Evolutionary conservation across 2,329 filamentous ascomycete genomes (phyloP).

Genomic region (Neocatenulostroma microsporum): DNA sequence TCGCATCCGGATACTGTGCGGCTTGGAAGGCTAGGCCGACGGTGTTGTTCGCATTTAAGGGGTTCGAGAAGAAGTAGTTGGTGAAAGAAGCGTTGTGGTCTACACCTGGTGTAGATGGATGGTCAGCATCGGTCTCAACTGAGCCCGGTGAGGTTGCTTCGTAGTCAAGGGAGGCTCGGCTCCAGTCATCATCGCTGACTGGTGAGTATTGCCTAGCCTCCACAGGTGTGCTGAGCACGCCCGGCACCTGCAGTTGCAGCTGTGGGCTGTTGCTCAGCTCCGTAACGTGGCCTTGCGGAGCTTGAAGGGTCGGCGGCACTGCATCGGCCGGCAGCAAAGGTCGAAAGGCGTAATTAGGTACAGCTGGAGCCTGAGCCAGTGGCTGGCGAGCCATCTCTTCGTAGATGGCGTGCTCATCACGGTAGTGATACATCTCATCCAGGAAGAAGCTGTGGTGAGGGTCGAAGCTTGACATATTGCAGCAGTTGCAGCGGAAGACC

Average conservation of each 20-base stretch:
- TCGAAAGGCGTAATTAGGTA: slow-evolving; percentile 3
- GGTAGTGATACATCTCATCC: slow-evolving; percentile 7
- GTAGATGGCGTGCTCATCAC: slow-evolving; percentile 2
- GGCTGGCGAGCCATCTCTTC: slow-evolving; percentile 1
- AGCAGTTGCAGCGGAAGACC: too few relatives aligned
- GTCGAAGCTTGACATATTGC: slow-evolving; percentile 1
- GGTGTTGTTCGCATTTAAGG: slow-evolving; percentile 1
- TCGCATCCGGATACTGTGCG: neutral
- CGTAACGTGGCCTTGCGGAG: neutral
- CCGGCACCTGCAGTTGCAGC: slow-evolving; percentile 1
- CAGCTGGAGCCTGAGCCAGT: slow-evolving; percentile 4
- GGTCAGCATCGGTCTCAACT: slow-evolving; percentile 10
- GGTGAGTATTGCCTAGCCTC: slow-evolving; percentile 16
- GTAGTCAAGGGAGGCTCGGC: slow-evolving; percentile 12
- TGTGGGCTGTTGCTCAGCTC: neutral
- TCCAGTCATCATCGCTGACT: slow-evolving; percentile 14
- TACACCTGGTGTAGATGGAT: slow-evolving; percentile 14
- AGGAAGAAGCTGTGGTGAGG: slow-evolving; percentile 7
- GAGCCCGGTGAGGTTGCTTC: slow-evolving; percentile 16
- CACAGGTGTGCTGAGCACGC: slow-evolving; percentile 8
- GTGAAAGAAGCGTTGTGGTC: slow-evolving; percentile 5
- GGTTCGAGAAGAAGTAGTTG: neutral
- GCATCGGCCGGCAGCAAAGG: slow-evolving; percentile 1
- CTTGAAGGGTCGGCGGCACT: neutral
- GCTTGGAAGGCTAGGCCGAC: neutral